These are phyloP conservation scores for Tolypocladium amazonense DNA, from an alignment of 2,329 filamentous ascomycete species.

Conservation along the genomic window DNA sequence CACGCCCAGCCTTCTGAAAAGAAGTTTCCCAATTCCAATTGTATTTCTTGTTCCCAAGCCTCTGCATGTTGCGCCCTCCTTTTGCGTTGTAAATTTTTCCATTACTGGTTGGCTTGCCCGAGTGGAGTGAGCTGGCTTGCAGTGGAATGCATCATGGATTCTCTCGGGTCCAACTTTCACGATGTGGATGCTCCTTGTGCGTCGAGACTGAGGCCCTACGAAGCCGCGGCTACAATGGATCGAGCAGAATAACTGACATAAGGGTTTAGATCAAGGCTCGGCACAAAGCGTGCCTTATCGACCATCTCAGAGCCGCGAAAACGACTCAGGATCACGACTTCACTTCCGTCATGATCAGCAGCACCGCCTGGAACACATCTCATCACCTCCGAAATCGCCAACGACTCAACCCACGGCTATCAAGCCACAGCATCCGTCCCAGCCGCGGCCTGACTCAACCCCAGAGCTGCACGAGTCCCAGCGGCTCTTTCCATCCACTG, in stretches of 20 bases:
- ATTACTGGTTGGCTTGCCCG: constrained; percentile 22
- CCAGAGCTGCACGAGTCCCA: constrained; percentile 34
- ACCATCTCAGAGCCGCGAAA: background rate
- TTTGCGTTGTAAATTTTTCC: constrained; percentile 17
- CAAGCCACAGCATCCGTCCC: constrained; percentile 15
- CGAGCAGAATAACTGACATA: constrained; percentile 3
- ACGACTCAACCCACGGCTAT: constrained; percentile 23
- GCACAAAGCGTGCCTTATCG: background rate
- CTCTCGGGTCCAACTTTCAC: constrained; percentile 23
- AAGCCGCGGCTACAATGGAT: too few relatives aligned
- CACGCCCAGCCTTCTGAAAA: constrained; percentile 4
- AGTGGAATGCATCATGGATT: constrained; percentile 22
- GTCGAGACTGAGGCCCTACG: constrained; percentile 9
- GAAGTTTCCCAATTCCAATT: constrained; percentile 16
- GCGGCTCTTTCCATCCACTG: constrained; percentile 18
- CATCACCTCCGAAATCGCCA: constrained; percentile 10
- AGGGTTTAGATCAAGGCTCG: constrained; percentile 4
- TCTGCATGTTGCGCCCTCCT: constrained; percentile 19
- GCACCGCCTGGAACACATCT: background rate
- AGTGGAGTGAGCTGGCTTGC: constrained; percentile 20
- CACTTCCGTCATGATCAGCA: background rate
- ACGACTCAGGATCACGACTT: background rate
- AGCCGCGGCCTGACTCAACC: constrained; percentile 27
- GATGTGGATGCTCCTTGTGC: constrained; percentile 26
- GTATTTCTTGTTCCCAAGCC: constrained; percentile 16